Evolutionary conservation across 2,329 filamentous ascomycete genomes (phyloP), one percentile per base, ranked within the genome.

Genomic region (Rhinocladiella similis): DNA sequence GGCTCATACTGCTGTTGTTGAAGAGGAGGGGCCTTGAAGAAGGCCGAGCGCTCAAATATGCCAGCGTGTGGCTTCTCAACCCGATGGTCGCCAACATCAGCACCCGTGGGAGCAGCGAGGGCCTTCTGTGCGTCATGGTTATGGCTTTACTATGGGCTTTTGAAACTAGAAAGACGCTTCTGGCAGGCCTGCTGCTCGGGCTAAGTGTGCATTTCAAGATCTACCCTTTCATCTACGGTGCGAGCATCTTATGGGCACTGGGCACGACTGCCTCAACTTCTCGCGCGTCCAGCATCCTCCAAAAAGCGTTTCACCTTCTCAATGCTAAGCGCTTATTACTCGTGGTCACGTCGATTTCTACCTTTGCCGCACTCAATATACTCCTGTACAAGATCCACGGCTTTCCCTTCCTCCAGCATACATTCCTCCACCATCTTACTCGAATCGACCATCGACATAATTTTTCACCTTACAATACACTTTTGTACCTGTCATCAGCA

Each of bases 51-150:
- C 77, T 92, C 59, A 85, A 83, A 59, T 97, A 90, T 67, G 88
- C 92, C 1, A 85, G 87, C 63, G 88, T 97, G 38, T 99, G 94
- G 94, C 76, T 97, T 59, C 81, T 97, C 69, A 99, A 99, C 68
- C 94, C 94, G 0, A 97, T 99, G 92, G 94, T 97, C 9, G 94
- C 94, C 0, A 91, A 91, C 36, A 99, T 99, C 67, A 96, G 91
- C 73, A 97, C 94, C 12, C 80, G 94, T 47, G 94, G 94, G 13
- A 97, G 92, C 74, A 94, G 91, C 0, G 94, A 99, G 73, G 94
- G 94, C 0, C 70, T 99, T 12, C 74, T 99, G 6, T 91, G 90
- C 14, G 90, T 93, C 0, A 80, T 97, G 69, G 90, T 96, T 5
- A 85, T 91, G 59, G 88, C 84, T 0, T 72, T 97, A 35, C 74